Evolutionary conservation across 2,329 filamentous ascomycete genomes (phyloP).

Genomic region (Epicoccum sorghinum): DNA sequence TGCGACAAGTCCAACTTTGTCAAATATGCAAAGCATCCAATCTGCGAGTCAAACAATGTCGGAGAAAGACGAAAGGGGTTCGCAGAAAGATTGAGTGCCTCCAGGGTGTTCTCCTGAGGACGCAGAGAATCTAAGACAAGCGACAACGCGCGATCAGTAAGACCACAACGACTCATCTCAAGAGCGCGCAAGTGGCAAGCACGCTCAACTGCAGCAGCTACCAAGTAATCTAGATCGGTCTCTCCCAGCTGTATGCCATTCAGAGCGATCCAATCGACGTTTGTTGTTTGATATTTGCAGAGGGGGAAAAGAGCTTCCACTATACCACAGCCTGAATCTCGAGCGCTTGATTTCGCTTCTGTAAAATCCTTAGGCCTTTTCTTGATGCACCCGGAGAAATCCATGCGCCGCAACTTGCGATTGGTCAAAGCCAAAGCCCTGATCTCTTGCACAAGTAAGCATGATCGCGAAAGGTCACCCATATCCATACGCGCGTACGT

Average conservation of each 20-base stretch:
- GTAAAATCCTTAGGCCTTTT: constrained; percentile 53
- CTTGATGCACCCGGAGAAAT: constrained; percentile 68
- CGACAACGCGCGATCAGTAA: constrained; percentile 64
- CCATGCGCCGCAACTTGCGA: constrained; percentile 65
- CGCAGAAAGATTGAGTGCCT: constrained; percentile 70
- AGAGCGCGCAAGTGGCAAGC: constrained; percentile 70
- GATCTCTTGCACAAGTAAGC: constrained; percentile 71
- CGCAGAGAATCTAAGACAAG: constrained; percentile 68
- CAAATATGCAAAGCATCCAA: constrained; percentile 70
- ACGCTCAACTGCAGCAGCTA: constrained; percentile 70
- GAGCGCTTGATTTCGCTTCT: constrained; percentile 52
- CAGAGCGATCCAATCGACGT: constrained; percentile 72
- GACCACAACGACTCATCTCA: constrained; percentile 68
- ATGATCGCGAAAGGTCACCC: constrained; percentile 60
- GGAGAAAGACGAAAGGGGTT: constrained; percentile 70
- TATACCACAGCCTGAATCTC: constrained; percentile 71
- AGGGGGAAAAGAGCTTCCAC: constrained; percentile 72
- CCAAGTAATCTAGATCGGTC: constrained; percentile 70
- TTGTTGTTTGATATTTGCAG: constrained; percentile 70
- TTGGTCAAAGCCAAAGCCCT: constrained; percentile 71
- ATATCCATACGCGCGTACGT: constrained; percentile 62
- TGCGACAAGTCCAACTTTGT: constrained; percentile 70
- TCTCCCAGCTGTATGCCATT: constrained; percentile 74
- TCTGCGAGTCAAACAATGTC: constrained; percentile 68
- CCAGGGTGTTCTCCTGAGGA: constrained; percentile 69